Base-by-base conservation (phyloP, 1,284 basidiomycete species). In the Ustilago lituana region DNA sequence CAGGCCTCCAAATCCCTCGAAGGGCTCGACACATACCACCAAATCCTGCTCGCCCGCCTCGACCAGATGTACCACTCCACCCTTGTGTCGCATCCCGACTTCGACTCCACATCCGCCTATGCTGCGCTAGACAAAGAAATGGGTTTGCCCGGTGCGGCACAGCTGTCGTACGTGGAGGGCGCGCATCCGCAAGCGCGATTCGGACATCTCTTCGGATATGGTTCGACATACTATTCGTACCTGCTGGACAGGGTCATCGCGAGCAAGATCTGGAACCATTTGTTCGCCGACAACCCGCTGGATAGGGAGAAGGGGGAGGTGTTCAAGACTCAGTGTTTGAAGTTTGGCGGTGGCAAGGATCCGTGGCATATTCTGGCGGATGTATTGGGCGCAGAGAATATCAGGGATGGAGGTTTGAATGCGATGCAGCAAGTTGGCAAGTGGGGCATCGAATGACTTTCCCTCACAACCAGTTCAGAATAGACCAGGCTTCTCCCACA, bases 151-250 rank as follows among this genome's bases (percentile, higher is more conserved):
- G 66, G 56, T 20, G 56, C 56, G 5, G 12, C 19, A 2, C 29
- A 37, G n/a, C 45, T 69, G 17, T 56, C 51, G 8, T 64, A 63
- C 45, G 55, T 52, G 11, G 26, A 58, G 9, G 62, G 63, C 12
- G 43, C 58, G 5, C 37, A 47, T n/a, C 69, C 93, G 86, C 95
- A 98, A 79, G 93, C 92, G 0, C 91, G 94, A 73, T 98, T 98
- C 75, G 92, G 92, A 0, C 95, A 98, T 81, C 84, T 98, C 6
- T 95, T 92, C 76, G 94, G 94, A 1, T 98, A 98, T 77, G 94
- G 95, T 7, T 93, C 94, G 9, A 96, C 93, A 1, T 98, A 98
- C 83, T 98, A 98, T 80, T 94, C 93, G 14, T 98, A 98, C 82
- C 86, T 98, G 7, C 93, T 98, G 72, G 96, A 98, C 76, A 88